phyloP scores from a whole-genome alignment of 2,329 filamentous ascomycete genomes.

The Pseudocercospora vitis region DNA sequence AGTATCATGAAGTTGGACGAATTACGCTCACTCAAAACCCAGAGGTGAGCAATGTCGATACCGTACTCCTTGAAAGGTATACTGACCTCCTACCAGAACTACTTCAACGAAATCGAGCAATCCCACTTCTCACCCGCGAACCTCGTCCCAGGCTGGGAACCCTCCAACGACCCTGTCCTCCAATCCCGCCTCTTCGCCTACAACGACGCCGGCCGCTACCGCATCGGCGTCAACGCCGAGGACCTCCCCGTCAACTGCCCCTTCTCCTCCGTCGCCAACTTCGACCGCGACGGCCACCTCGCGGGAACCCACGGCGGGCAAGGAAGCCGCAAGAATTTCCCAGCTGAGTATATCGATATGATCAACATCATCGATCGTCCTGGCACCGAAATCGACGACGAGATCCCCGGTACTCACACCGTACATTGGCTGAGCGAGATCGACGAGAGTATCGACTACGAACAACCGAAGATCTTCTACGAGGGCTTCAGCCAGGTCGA shows the following conservation, averaged over 20 bases:
- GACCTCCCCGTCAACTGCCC: conserved; percentile 53
- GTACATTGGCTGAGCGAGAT: conserved; percentile 30
- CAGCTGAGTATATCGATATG: conserved; percentile 30
- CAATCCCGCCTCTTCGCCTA: conserved; percentile 55
- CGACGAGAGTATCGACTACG: conserved; percentile 32
- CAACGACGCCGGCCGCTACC: conserved; percentile 50
- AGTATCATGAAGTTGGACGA: conserved; percentile 50
- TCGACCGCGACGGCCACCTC: conserved; percentile 36
- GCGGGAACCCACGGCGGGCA: conserved; percentile 28
- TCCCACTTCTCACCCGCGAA: conserved; percentile 54
- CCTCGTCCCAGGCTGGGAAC: conserved; percentile 54
- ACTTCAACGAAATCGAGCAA: conserved; percentile 53
- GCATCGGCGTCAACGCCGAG: conserved; percentile 54
- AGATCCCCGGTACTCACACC: conserved; percentile 22
- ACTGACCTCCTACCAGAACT: conserved; percentile 39
- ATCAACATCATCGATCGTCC: conserved; percentile 31
- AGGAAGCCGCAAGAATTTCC: conserved; percentile 31
- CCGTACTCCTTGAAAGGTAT: no score
- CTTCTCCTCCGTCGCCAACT: conserved; percentile 38
- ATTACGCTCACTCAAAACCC: conserved; percentile 57
- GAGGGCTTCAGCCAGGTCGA: conserved; percentile 30
- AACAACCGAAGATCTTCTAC: conserved; percentile 34
- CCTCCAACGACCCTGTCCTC: conserved; percentile 50
- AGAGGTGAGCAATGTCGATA: conserved; percentile 31
- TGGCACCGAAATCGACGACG: conserved; percentile 26